Evolutionary conservation across 1,284 basidiomycete species (phyloP).

Genomic region (Ceratobasidium sp.): DNA sequence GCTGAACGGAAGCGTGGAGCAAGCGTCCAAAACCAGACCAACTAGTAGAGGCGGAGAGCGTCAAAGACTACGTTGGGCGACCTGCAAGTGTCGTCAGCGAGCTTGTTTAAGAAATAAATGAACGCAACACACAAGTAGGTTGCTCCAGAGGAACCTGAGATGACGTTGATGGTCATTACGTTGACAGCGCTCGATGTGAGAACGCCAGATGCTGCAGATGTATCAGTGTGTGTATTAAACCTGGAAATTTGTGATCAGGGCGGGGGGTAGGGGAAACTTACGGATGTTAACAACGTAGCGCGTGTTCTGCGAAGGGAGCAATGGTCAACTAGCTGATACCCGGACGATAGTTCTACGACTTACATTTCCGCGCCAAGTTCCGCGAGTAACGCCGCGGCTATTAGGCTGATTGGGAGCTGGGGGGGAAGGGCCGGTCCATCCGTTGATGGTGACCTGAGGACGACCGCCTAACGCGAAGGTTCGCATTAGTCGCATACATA

Average conservation of each 20-base stretch:
- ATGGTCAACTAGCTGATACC: not conserved
- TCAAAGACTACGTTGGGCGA: constrained; percentile 33
- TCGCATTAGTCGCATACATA: not conserved
- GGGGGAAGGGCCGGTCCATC: constrained; percentile 38
- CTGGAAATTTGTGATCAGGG: no score
- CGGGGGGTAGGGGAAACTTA: not conserved
- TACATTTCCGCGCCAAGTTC: constrained; percentile 37
- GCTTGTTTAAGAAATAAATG: not conserved
- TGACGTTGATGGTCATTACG: constrained; percentile 35
- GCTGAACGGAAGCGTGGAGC: not conserved
- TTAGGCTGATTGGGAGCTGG: constrained; percentile 36
- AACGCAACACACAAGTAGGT: constrained; percentile 8
- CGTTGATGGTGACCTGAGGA: constrained; percentile 38
- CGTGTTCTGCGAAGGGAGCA: constrained; percentile 15
- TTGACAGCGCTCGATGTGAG: constrained; percentile 27
- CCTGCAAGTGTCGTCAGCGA: constrained; percentile 9
- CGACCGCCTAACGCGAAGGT: constrained; percentile 33
- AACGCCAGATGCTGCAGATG: constrained; percentile 13
- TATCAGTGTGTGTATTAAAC: no score
- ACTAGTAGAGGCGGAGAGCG: constrained; percentile 25
- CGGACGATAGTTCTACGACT: not conserved
- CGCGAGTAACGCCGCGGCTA: constrained; percentile 40
- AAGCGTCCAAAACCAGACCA: not conserved
- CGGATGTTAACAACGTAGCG: constrained; percentile 28
- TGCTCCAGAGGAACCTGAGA: constrained; percentile 27